Evolutionary conservation across 2,329 filamentous ascomycete genomes (phyloP).

Genomic region (Aspergillus brasiliensis): DNA sequence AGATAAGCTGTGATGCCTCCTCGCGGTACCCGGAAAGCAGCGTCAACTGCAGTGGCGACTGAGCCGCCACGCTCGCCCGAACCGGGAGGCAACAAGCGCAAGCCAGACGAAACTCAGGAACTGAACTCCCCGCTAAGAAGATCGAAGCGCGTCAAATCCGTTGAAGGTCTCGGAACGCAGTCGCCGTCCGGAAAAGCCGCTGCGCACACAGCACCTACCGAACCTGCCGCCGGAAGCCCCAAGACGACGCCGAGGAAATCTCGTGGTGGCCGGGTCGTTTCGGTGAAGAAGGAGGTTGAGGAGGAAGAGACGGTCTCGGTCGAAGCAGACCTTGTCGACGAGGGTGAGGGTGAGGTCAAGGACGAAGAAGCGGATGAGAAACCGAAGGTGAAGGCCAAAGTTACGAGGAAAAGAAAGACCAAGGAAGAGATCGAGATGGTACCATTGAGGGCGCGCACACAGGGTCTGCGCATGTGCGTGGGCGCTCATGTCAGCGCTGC

Average conservation of each 20-base stretch:
- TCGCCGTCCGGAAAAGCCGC: neutral
- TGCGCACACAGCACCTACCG: neutral
- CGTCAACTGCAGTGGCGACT: constrained; percentile 8
- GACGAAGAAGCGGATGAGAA: constrained; percentile 22
- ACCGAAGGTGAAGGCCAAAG: constrained; percentile 52
- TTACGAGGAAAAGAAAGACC: constrained; percentile 53
- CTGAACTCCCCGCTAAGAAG: constrained; percentile 28
- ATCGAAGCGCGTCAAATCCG: constrained; percentile 34
- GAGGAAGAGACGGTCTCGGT: constrained; percentile 7
- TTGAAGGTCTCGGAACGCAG: constrained; percentile 1
- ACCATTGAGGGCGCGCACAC: constrained; percentile 70
- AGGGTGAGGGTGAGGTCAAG: constrained; percentile 19
- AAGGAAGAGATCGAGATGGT: constrained; percentile 56
- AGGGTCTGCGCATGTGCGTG: constrained; percentile 76
- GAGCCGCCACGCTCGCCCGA: constrained; percentile 10
- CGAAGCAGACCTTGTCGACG: neutral
- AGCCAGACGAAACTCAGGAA: constrained; percentile 27
- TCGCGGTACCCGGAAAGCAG: constrained; percentile 18
- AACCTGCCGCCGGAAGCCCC: constrained; percentile 18
- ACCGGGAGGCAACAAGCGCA: constrained; percentile 27
- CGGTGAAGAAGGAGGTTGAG: constrained; percentile 22
- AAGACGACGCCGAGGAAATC: neutral
- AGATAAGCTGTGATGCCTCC: constrained; percentile 17
- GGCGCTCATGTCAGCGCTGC: constrained; percentile 91
- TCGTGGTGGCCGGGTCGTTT: neutral